Evolutionary conservation across 495 filamentous ascomycete species (phyloP).

Genomic region (Penicillium mononematosum): DNA sequence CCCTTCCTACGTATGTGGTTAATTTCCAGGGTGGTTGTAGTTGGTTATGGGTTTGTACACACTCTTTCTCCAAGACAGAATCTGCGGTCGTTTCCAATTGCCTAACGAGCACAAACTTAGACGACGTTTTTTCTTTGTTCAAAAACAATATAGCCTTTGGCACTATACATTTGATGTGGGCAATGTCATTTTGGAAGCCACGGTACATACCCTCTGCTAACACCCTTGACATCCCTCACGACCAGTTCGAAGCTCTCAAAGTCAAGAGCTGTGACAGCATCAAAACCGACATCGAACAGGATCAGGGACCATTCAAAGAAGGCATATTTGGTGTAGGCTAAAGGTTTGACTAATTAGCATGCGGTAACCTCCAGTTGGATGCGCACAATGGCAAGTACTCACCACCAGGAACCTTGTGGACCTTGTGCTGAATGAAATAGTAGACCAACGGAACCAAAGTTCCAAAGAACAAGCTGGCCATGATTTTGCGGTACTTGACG

Average conservation of each 20-base stretch:
- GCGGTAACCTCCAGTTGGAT: background rate
- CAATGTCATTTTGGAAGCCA: conserved; percentile 84
- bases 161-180: conserved; percentile 52
- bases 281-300: conserved; percentile 92
- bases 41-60: conserved; percentile 41
- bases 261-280: conserved; percentile 94
- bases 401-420: conserved; percentile 94
- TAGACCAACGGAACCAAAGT: conserved; percentile 89
- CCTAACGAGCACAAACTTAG: conserved; percentile 49
- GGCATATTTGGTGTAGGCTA: conserved; percentile 96
- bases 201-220: conserved; percentile 98
- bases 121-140: conserved; percentile 37
- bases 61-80: conserved; percentile 86
- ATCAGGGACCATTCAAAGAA: conserved; percentile 98
- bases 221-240: conserved; percentile 82
- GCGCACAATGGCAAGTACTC: conserved; percentile 29
- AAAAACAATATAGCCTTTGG: conserved; percentile 37
- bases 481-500: conserved; percentile 83
- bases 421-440: conserved; percentile 98
- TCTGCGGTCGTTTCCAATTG: conserved; percentile 65
- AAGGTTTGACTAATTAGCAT: conserved; percentile 9
- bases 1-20: conserved; percentile 65
- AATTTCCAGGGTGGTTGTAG: conserved; percentile 22
- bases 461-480: conserved; percentile 84
- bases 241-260: conserved; percentile 88